Evolutionary conservation across 495 filamentous ascomycete genomes (phyloP).

Genomic region (Copromyces sp.): DNA sequence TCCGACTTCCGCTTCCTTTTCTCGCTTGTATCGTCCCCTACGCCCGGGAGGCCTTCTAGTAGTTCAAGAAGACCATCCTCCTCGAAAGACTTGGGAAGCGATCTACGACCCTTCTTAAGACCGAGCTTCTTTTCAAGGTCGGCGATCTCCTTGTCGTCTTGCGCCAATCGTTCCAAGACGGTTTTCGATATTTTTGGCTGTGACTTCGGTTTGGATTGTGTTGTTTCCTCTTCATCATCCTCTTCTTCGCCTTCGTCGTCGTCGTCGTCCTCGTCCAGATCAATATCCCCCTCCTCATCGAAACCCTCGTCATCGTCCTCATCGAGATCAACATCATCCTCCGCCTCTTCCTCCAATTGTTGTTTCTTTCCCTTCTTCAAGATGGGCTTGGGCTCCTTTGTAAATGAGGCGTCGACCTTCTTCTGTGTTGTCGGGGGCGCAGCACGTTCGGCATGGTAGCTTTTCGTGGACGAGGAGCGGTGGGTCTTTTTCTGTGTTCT

Average conservation of each 20-base stretch:
- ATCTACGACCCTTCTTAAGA: constrained; percentile 53
- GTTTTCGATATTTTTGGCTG: constrained; percentile 40
- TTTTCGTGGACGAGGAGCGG: constrained; percentile 8
- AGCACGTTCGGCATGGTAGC: constrained; percentile 4
- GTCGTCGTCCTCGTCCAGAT: constrained; percentile 14
- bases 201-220: constrained; percentile 8
- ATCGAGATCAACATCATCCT: constrained; percentile 8
- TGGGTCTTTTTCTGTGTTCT: constrained; percentile 30
- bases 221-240: constrained; percentile 17
- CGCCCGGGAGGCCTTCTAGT: constrained; percentile 56
- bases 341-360: constrained; percentile 6
- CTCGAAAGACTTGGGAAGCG: constrained; percentile 59
- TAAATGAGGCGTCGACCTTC: not conserved
- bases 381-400: constrained; percentile 7
- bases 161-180: constrained; percentile 52
- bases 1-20: constrained; percentile 60
- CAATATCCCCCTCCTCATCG: constrained; percentile 17
- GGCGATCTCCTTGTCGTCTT: constrained; percentile 82
- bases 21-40: constrained; percentile 42
- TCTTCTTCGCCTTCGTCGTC: constrained; percentile 16
- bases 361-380: constrained; percentile 9
- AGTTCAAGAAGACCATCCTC: constrained; percentile 81
- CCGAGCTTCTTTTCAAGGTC: constrained; percentile 84
- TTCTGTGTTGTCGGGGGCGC: not conserved
- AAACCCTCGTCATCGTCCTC: constrained; percentile 10